These are phyloP conservation scores for Taphrina confusa DNA, from an alignment of 1,139 yeast species.

Conservation along the genomic window DNA sequence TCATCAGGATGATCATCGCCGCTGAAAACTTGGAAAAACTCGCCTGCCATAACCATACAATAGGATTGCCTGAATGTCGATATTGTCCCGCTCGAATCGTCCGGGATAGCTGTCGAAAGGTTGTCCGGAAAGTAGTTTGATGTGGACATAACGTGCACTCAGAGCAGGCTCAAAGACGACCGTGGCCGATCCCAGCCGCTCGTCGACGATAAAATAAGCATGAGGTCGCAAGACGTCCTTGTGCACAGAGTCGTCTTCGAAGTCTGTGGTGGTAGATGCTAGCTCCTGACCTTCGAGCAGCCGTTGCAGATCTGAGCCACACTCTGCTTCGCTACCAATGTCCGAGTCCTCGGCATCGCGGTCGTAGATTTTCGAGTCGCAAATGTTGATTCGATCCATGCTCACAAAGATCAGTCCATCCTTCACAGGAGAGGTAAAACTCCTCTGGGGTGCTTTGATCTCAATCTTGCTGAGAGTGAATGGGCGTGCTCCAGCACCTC, in stretches of 20 bases:
- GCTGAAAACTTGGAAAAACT: slow-evolving; percentile 4
- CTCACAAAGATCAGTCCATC: slow-evolving; percentile 41
- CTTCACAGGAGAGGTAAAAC: slow-evolving; percentile 41
- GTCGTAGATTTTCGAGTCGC: slow-evolving; percentile 11
- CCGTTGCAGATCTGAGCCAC: not conserved
- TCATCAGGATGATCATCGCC: not conserved
- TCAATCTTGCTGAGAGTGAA: slow-evolving; percentile 39
- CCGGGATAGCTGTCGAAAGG: slow-evolving; percentile 30
- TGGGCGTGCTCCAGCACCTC: slow-evolving; percentile 35
- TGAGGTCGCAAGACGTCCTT: slow-evolving; percentile 8
- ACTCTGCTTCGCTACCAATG: not conserved
- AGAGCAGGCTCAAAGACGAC: slow-evolving; percentile 23
- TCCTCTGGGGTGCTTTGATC: slow-evolving; percentile 40
- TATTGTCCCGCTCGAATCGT: slow-evolving; percentile 28
- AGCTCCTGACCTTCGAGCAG: slow-evolving; percentile 18
- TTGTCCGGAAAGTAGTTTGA: slow-evolving; percentile 28
- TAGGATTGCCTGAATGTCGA: slow-evolving; percentile 26
- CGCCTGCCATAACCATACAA: slow-evolving; percentile 25
- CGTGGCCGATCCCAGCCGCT: slow-evolving; percentile 11
- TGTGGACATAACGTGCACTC: slow-evolving; percentile 27
- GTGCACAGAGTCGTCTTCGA: not conserved
- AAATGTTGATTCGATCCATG: slow-evolving; percentile 34
- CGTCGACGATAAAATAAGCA: slow-evolving; percentile 26
- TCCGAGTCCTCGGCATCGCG: slow-evolving; percentile 12
- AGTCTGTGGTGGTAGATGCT: slow-evolving; percentile 21